Conservation (phyloP, 345 rosid species). For the Rhizophora mangle region DNA sequence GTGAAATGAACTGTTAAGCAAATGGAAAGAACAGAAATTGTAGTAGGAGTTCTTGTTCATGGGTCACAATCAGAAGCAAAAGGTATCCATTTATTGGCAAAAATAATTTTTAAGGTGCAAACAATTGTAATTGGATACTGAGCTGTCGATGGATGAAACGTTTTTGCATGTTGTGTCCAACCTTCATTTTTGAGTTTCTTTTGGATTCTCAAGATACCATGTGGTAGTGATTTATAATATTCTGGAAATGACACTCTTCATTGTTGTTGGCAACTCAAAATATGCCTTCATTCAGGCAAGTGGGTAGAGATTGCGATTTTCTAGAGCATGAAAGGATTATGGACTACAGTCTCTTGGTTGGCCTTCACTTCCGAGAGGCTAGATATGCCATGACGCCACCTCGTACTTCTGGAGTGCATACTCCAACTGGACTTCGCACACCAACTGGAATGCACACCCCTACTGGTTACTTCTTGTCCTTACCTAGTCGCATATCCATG, state of each 20-base stretch:
- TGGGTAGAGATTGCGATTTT: conserved; percentile 87
- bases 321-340: conserved; percentile 93
- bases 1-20: no score
- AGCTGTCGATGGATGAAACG: no score
- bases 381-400: conserved; percentile 39
- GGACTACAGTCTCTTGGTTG: conserved; percentile 93
- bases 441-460: conserved; percentile 16
- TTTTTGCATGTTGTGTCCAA: no score
- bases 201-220: not conserved
- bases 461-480: conserved; percentile 35
- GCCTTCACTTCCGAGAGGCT: conserved; percentile 76
- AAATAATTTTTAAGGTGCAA: no score
- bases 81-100: no score
- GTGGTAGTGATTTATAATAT: not conserved
- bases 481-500: not conserved
- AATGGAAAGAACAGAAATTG: no score
- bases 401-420: conserved; percentile 43
- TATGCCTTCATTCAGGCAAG: conserved; percentile 62
- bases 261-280: not conserved
- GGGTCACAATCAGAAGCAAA: no score
- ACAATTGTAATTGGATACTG: no score
- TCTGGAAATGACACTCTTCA: not conserved
- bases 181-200: not conserved
- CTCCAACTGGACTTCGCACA: conserved; percentile 48
- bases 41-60: no score